Evolutionary conservation across 1,284 basidiomycete species (phyloP).

Genomic region (Phellopilus nigrolimitatus): DNA sequence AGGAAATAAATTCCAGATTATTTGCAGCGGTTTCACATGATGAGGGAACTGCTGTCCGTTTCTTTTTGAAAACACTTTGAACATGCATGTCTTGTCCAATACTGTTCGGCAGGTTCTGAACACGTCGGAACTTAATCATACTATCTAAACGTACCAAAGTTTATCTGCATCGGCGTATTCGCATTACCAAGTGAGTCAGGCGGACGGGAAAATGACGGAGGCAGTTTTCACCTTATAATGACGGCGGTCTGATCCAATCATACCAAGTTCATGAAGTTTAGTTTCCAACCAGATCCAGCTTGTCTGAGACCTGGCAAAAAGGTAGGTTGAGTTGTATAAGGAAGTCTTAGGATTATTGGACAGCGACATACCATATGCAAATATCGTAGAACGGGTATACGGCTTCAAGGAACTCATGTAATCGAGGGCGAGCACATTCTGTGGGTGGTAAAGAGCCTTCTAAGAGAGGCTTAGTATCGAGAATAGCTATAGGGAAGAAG

Average conservation of each 20-base stretch:
- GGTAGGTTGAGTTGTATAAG: not conserved
- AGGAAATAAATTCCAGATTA: slow-evolving; percentile 84
- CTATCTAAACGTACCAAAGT: slow-evolving; percentile 42
- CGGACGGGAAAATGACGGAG: not conserved
- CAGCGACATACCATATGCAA: slow-evolving; percentile 68
- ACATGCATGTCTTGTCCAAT: slow-evolving; percentile 85
- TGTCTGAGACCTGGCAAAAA: slow-evolving; percentile 64
- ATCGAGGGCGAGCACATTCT: slow-evolving; percentile 76
- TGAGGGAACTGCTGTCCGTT: slow-evolving; percentile 76
- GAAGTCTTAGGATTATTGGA: not conserved
- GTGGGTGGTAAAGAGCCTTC: slow-evolving; percentile 70
- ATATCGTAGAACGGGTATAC: slow-evolving; percentile 83
- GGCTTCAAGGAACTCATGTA: slow-evolving; percentile 80
- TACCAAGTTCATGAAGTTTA: slow-evolving; percentile 83
- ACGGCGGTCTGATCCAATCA: slow-evolving; percentile 64
- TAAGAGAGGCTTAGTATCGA: slow-evolving; percentile 79
- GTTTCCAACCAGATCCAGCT: slow-evolving; percentile 91
- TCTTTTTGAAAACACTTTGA: slow-evolving; percentile 74
- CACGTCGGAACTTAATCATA: slow-evolving; percentile 7
- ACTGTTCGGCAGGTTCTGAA: slow-evolving; percentile 41
- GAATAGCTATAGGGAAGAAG: slow-evolving; percentile 49
- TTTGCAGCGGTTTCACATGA: slow-evolving; percentile 78
- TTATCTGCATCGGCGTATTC: slow-evolving; percentile 37
- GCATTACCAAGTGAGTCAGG: not conserved
- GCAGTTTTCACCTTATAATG: slow-evolving; percentile 56